Conservation (phyloP, 1,139 yeast genomes). For the Pichia sp. region DNA sequence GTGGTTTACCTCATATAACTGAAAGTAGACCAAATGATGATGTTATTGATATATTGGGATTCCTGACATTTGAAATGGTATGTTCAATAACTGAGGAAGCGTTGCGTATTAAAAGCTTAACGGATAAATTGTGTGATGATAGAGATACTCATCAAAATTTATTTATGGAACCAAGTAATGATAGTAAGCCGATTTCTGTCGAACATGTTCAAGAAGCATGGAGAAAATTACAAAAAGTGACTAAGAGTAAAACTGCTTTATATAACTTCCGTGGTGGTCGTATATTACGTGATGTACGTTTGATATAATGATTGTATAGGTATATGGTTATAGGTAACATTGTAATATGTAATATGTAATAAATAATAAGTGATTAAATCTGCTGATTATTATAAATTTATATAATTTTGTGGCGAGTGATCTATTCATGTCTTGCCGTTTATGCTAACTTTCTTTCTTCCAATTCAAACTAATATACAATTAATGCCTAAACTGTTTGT, state of each 20-base stretch:
- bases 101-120: conserved; percentile 57
- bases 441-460: background rate
- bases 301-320: background rate
- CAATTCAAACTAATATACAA: background rate
- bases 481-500: background rate
- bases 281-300: conserved; percentile 15
- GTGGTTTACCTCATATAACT: conserved; percentile 74
- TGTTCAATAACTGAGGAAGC: conserved; percentile 94
- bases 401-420: background rate
- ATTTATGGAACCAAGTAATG: conserved; percentile 88
- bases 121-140: conserved; percentile 16
- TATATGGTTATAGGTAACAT: background rate
- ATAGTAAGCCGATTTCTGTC: conserved; percentile 74
- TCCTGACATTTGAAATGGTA: conserved; percentile 91
- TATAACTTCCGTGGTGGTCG: conserved; percentile 76
- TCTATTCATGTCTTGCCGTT: background rate
- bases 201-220: conserved; percentile 90
- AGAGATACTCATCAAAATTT: conserved; percentile 45
- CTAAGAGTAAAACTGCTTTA: conserved; percentile 57
- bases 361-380: too few species aligned
- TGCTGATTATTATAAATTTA: too few species aligned
- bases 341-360: background rate
- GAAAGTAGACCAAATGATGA: conserved; percentile 95
- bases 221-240: conserved; percentile 66
- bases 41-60: conserved; percentile 92